Percentiles rank a stretch among this genome's conserved stretches.
phyloP scores from a whole-genome alignment of 2,329 filamentous ascomycete genomes.

The Drechslera avenae region DNA sequence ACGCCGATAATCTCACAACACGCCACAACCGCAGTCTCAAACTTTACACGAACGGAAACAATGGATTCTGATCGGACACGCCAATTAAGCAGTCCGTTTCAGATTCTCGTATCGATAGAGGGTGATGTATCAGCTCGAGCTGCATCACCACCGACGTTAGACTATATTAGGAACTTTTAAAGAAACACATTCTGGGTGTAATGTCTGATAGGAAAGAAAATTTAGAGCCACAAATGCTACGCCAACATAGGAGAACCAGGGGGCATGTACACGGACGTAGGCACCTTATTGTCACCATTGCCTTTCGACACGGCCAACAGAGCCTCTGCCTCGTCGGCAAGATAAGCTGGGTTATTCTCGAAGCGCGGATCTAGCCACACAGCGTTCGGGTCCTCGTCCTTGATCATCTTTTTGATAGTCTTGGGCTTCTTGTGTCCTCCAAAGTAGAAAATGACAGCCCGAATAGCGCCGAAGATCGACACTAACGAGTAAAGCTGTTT shows the following conservation, averaged over 20 bases:
- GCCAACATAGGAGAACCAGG: background rate
- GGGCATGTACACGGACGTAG: background rate
- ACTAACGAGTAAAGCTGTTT: constrained; percentile 24
- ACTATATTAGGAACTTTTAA: too few species aligned
- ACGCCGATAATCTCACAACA: too few species aligned
- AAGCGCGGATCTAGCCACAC: constrained; percentile 27
- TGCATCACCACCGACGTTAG: too few species aligned
- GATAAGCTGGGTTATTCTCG: constrained; percentile 17
- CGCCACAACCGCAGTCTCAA: too few species aligned
- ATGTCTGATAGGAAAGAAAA: too few species aligned
- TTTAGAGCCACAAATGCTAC: too few species aligned
- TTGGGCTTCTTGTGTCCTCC: constrained; percentile 19
- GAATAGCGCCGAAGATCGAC: constrained; percentile 19
- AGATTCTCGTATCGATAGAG: too few species aligned
- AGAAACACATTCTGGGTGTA: too few species aligned
- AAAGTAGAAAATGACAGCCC: constrained; percentile 16
- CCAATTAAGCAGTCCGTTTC: too few species aligned
- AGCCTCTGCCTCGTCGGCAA: constrained; percentile 19
- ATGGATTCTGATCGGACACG: too few species aligned
- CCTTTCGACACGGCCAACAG: background rate
- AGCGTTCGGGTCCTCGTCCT: constrained; percentile 15
- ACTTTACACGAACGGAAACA: too few species aligned
- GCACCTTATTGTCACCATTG: background rate
- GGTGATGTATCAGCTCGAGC: too few species aligned
- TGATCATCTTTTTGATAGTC: constrained; percentile 22